Evolutionary conservation across 202 grass and related monocot species (phyloP), one percentile per base, ranked within the genome.

Genomic region (Saccharum hybrid): DNA sequence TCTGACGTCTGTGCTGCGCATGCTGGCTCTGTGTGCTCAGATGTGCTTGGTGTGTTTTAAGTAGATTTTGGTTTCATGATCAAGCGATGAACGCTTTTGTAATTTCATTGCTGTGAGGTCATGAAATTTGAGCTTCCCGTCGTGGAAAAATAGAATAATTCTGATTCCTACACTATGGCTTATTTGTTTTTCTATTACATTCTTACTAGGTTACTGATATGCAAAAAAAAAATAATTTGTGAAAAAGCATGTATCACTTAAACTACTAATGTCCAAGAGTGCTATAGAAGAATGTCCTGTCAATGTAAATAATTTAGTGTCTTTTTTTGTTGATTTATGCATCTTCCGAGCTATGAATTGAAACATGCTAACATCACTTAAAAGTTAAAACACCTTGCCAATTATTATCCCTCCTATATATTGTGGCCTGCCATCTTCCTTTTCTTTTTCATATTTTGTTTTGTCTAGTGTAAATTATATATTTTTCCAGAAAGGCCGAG

Each of bases 391-490:
- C 30, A 22, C 8, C 31, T 64, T 87, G 15, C 4, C 15, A 39
- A 64, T 62, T 18, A 26, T 59, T 60, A 26, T 9, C 36, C 11
- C 1, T 0, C 16, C 5, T 85, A 48, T 75, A 68, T 68, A 81
- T 57, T 43, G 31, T 54, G 28, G 13, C 51, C 16, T 38, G 34
- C 16, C 43, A 28, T 52, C 63, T 36, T 67, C 36, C 15, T 43
- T 69, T 60, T 60, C 5, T 43, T 63, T 76, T 69, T 63, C 14
- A 40, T 81, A 63, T 2, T 85, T 76, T 72, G 1, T 60, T 60
- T 60, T 67, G 34, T 57, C 7, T 0, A 0, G 15, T 54, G 45
- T 22, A 19, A 51, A 31, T 30, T 63, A 10, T 62, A 15, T 63
- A 33, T 74, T 33, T 33, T 33, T 33, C 31, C 3, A 33, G 31